Conservation (phyloP, 495 filamentous ascomycete species). For the Aspergillus coremiiformis region DNA sequence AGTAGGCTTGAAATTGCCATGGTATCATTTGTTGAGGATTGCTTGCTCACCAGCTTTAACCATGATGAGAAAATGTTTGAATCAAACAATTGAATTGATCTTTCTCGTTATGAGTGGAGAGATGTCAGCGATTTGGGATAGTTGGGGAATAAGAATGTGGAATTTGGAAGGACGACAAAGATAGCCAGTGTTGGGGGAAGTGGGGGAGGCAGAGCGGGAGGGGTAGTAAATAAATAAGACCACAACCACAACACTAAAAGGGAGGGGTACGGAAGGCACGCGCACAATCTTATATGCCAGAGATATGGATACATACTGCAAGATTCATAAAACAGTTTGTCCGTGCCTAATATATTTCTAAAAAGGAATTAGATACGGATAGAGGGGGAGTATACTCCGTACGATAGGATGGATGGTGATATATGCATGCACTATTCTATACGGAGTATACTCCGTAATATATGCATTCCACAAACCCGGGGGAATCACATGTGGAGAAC, state of each 20-base stretch:
- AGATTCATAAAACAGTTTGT: too few species aligned
- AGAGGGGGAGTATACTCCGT: too few species aligned
- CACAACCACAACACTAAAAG: not conserved
- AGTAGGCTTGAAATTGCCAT: not conserved
- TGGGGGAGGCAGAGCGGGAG: slow-evolving; percentile 9
- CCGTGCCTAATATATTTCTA: too few species aligned
- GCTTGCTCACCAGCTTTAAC: slow-evolving; percentile 72
- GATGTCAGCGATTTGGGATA: not conserved
- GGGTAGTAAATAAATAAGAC: not conserved
- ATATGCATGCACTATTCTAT: not conserved
- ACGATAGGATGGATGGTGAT: not conserved
- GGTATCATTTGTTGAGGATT: not conserved
- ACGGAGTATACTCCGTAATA: too few species aligned
- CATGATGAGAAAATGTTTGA: slow-evolving; percentile 48
- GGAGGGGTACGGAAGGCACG: not conserved
- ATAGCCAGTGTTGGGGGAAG: slow-evolving; percentile 3
- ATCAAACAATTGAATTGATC: not conserved
- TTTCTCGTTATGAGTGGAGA: not conserved
- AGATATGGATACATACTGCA: too few species aligned
- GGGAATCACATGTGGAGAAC: slow-evolving; percentile 16
- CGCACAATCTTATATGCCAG: not conserved
- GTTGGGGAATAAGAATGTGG: slow-evolving; percentile 9
- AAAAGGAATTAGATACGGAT: too few species aligned
- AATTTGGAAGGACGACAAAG: slow-evolving; percentile 7
- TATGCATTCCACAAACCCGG: not conserved